Conservation (phyloP, 257 asterid species). For the Perilla frutescens region DNA sequence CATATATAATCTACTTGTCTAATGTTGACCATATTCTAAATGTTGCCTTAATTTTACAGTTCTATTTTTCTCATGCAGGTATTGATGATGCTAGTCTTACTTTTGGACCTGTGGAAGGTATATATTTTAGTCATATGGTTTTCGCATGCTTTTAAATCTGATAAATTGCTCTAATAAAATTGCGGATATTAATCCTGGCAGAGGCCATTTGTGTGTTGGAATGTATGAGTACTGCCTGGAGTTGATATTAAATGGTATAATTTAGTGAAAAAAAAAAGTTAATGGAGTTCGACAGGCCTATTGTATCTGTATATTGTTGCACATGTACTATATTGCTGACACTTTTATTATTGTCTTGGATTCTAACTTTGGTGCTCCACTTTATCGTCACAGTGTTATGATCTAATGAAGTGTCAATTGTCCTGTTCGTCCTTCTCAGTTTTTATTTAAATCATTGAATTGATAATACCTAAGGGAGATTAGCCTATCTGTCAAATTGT, state of each 20-base stretch:
- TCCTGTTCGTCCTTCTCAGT: too few relatives aligned
- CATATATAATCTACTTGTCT: not conserved
- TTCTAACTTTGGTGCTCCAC: too few relatives aligned
- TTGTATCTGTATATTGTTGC: too few relatives aligned
- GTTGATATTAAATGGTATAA: not conserved
- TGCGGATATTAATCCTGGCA: not conserved
- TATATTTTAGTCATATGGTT: constrained; percentile 7
- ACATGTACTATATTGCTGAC: too few relatives aligned
- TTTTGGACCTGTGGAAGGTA: constrained; percentile 77
- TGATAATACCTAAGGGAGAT: not conserved
- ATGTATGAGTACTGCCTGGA: not conserved
- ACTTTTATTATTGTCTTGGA: too few relatives aligned
- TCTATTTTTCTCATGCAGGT: constrained; percentile 48
- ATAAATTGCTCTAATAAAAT: constrained; percentile 8
- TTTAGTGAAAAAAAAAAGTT: too few relatives aligned
- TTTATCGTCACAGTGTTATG: too few relatives aligned
- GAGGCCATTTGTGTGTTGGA: not conserved
- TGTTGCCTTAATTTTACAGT: constrained; percentile 24
- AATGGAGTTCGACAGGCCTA: too few relatives aligned
- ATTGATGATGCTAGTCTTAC: constrained; percentile 63
- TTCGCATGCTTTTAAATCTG: constrained; percentile 6
- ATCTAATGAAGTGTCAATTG: too few relatives aligned
- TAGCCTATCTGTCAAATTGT: not conserved
- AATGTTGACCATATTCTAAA: not conserved
- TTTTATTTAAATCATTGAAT: too few relatives aligned